Evolutionary conservation across 2,329 filamentous ascomycete genomes (phyloP), one percentile per base, ranked within the genome.

Genomic region (Decorospora gaudefroyi): DNA sequence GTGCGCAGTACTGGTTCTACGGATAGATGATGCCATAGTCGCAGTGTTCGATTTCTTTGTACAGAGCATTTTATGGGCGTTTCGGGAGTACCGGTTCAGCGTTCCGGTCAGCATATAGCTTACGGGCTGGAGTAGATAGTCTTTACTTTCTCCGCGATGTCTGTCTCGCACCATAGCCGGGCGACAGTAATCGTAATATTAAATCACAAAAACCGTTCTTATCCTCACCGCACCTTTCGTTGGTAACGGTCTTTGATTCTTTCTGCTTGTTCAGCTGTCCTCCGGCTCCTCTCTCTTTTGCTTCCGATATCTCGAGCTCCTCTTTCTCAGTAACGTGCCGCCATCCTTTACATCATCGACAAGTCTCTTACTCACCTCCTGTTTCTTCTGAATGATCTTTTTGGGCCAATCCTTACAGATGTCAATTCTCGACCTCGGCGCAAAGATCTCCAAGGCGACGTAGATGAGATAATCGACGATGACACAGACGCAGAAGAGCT

Each of bases 401-500:
- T 87, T 85, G 2, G 93, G 93, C 93, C 93, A 99, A 58, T 92
- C 88, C 33, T 86, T 85, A 33, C 89, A 91, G 46, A 93, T 83
- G 61, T 99, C 93, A 53, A 99, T 97, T 28, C 84, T 81, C 25
- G 87, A 85, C 45, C 91, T 78, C 0, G 93, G 93, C 51, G 88
- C 91, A 75, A 84, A 87, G 71, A 95, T 83, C 70, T 99, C 93
- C 39, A 96, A 77, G 34, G 95, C 83, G 33, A 96, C 78, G 61
- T 90, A 96, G 38, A 99, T 80, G 34, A 99, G 73, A 62, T 96
- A 99, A 71, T 99, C 93, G 37, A 99, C 86, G 44, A 97, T 84
- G 8, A 91, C 91, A 54, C 92, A 96, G 1, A 99, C 76, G 62
- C 93, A 96, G 64, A 99, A 99, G 6, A 99, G 77, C 72, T 99